Evolutionary conservation across 768 basidiomycete genomes (phyloP).

Genomic region (Roridomyces roridus): DNA sequence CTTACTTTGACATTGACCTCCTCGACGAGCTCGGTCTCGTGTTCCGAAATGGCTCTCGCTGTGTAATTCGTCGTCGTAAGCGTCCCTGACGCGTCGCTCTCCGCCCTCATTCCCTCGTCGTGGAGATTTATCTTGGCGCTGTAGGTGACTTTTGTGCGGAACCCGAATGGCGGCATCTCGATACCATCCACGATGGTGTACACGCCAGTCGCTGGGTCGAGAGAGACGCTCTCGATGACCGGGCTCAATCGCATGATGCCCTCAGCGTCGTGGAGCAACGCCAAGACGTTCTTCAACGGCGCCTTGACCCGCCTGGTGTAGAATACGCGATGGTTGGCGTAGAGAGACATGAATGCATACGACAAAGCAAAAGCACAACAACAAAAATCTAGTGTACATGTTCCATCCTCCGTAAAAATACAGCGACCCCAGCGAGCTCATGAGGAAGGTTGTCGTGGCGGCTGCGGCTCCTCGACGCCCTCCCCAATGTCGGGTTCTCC

Average conservation of each 20-base stretch:
- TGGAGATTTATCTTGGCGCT: constrained; percentile 23
- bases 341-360: constrained; percentile 35
- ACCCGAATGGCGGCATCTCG: constrained; percentile 30
- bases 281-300: constrained; percentile 28
- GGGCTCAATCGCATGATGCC: constrained; percentile 37
- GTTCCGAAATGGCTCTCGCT: constrained; percentile 19
- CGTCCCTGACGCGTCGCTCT: constrained; percentile 35
- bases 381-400: not conserved
- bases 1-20: constrained; percentile 36
- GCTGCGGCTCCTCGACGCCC: constrained; percentile 38
- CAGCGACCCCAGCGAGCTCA: not conserved
- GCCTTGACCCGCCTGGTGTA: constrained; percentile 31
- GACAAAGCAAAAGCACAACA: not conserved
- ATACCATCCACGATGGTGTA: constrained; percentile 40
- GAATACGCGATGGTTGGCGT: constrained; percentile 31
- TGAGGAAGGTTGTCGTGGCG: constrained; percentile 3
- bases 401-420: constrained; percentile 15
- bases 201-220: constrained; percentile 32
- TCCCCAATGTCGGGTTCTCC: constrained; percentile 64
- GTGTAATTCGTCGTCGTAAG: constrained; percentile 25
- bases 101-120: constrained; percentile 32
- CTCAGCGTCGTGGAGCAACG: constrained; percentile 39
- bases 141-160: constrained; percentile 35
- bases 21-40: constrained; percentile 32
- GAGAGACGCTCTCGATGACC: constrained; percentile 31